These are phyloP conservation scores for Ambrosiella cleistominuta DNA, from an alignment of 2,329 filamentous ascomycete genomes.

Conservation along the genomic window DNA sequence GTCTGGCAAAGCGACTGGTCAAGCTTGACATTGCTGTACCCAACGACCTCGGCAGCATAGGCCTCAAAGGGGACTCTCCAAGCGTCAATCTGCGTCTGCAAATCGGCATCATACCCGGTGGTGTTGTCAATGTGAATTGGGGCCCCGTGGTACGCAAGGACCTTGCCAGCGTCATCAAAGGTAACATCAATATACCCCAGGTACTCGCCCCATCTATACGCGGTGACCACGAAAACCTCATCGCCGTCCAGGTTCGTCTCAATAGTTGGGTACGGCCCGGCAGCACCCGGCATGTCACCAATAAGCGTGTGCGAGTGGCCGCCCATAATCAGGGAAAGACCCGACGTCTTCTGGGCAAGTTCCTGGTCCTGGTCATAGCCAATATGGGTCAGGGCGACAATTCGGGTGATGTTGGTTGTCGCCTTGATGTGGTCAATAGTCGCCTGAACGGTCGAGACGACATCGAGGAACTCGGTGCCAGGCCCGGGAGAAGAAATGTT, in stretches of 20 bases:
- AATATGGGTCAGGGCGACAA: constrained; percentile 49
- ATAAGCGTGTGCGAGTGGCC: constrained; percentile 44
- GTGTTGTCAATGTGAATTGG: constrained; percentile 47
- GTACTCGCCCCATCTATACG: constrained; percentile 52
- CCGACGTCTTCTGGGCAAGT: constrained; percentile 40
- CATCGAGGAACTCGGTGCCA: constrained; percentile 40
- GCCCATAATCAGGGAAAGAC: constrained; percentile 51
- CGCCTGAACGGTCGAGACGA: constrained; percentile 39
- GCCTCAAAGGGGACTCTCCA: constrained; percentile 45
- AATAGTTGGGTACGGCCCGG: constrained; percentile 47
- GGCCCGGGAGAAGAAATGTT: constrained; percentile 40
- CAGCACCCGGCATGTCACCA: constrained; percentile 38
- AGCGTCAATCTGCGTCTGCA: constrained; percentile 38
- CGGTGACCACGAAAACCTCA: constrained; percentile 51
- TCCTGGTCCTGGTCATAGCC: constrained; percentile 46
- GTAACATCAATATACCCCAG: constrained; percentile 50
- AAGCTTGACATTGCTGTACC: constrained; percentile 34
- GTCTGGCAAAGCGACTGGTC: constrained; percentile 41
- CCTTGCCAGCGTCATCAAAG: constrained; percentile 41
- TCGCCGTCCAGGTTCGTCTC: constrained; percentile 41
- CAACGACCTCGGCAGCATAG: constrained; percentile 40
- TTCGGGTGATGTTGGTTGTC: constrained; percentile 44
- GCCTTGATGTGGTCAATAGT: constrained; percentile 43
- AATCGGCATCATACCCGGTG: constrained; percentile 35
- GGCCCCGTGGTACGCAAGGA: constrained; percentile 43